A percentile compares a stretch with the other conserved stretches of the same genome.
Evolutionary conservation across 495 filamentous ascomycete species (phyloP).

Genomic region (Hypomontagnella monticulosa): DNA sequence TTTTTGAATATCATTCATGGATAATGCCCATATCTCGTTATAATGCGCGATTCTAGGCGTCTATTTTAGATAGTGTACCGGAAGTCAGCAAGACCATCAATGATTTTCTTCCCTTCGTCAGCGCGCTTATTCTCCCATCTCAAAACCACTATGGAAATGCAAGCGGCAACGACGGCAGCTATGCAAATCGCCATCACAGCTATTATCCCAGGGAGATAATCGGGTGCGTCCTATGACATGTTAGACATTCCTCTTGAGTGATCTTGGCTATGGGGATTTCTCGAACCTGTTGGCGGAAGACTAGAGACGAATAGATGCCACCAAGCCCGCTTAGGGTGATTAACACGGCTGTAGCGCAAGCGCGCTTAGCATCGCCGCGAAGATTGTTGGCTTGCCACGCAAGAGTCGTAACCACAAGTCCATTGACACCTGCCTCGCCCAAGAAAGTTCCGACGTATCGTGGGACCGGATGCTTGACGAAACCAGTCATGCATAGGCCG

Average conservation of each 20-base stretch:
- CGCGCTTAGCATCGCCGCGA: slow-evolving; percentile 69
- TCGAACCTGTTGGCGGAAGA: slow-evolving; percentile 61
- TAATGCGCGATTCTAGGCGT: neutral
- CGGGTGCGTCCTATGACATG: slow-evolving; percentile 57
- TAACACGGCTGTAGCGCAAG: slow-evolving; percentile 39
- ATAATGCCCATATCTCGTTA: neutral
- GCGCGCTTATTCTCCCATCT: slow-evolving; percentile 44
- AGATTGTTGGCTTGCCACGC: slow-evolving; percentile 73
- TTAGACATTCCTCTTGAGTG: slow-evolving; percentile 3
- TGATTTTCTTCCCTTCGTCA: slow-evolving; percentile 43
- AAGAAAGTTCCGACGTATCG: slow-evolving; percentile 70
- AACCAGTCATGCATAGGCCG: slow-evolving; percentile 65
- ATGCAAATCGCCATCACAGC: slow-evolving; percentile 39
- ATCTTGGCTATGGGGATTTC: neutral
- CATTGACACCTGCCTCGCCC: slow-evolving; percentile 61
- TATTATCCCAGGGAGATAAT: slow-evolving; percentile 64
- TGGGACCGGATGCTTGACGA: slow-evolving; percentile 53
- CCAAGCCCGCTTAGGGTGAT: slow-evolving; percentile 61
- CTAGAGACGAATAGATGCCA: slow-evolving; percentile 65
- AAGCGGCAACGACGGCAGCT: slow-evolving; percentile 34
- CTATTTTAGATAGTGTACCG: slow-evolving; percentile 45
- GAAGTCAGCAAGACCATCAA: slow-evolving; percentile 46
- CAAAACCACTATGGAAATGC: slow-evolving; percentile 39
- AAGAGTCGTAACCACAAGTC: slow-evolving; percentile 64
- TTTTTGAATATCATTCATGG: neutral